phyloP scores from a whole-genome alignment of 2,329 filamentous ascomycete species.

The Diplodia sapinea region DNA sequence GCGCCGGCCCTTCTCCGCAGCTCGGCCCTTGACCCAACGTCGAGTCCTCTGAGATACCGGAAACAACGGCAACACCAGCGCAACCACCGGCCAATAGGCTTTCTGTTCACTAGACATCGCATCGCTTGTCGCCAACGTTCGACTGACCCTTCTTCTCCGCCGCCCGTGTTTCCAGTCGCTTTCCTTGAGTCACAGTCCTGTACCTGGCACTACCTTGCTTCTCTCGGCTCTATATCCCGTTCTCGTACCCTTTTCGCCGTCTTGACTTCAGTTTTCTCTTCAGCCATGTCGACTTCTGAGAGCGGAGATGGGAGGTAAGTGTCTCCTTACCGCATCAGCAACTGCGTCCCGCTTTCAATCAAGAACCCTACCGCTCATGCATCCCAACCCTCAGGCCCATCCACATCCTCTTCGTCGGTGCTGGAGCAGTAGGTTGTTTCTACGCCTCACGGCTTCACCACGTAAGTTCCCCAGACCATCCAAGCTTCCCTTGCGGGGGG shows the following conservation, averaged over 20 bases:
- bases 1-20: slow-evolving; percentile 16
- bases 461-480: slow-evolving; percentile 69
- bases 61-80: background rate
- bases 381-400: slow-evolving; percentile 38
- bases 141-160: too few relatives aligned
- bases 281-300: slow-evolving; percentile 9
- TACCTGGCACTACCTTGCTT: background rate
- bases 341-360: background rate
- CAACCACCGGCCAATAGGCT: slow-evolving; percentile 10
- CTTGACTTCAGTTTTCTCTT: background rate
- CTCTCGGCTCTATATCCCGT: background rate
- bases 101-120: background rate
- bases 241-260: background rate
- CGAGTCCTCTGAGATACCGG: slow-evolving; percentile 8
- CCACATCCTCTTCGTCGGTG: slow-evolving; percentile 70
- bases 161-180: background rate
- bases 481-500: slow-evolving; percentile 67
- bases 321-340: background rate
- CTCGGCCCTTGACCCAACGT: slow-evolving; percentile 3
- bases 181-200: background rate
- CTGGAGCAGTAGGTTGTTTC: slow-evolving; percentile 74
- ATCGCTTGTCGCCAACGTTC: background rate
- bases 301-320: slow-evolving; percentile 14
- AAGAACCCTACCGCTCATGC: background rate
- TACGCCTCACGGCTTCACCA: slow-evolving; percentile 72